Base-by-base conservation (phyloP, 2,329 filamentous ascomycete species). In the Colletotrichum limetticola region DNA sequence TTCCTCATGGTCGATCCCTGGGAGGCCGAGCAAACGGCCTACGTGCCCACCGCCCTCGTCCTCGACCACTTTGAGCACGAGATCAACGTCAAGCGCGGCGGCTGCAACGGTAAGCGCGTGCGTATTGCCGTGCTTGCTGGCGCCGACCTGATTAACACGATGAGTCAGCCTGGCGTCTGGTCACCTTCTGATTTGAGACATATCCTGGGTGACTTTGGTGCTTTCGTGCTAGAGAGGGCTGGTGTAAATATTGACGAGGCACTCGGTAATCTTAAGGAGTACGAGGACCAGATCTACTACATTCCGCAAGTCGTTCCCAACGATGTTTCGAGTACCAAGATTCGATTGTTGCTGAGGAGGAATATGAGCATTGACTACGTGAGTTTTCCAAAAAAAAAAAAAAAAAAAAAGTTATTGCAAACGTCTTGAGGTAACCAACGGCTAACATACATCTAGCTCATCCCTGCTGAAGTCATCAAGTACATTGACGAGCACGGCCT, bases 1-100 rank as follows among this genome's bases (percentile, higher is more conserved):
- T 95, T 93, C 92, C 86, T 97, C 73, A 95, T 95, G 91, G 94
- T 97, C 58, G 95, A 97, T 80, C 91, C 93, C 0, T 97, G 94
- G 92, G 95, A 98, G 86, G 93, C 94, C n/a, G 86, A 93, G 78
- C 91, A 97, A 83, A 90, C 92, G 78, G 89, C 93, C 76, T 98
- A 98, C 80, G 92, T 95, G 74, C 95, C 95, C 19, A 98, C 96
- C 1, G 96, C 95, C 52, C 90, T 93, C 77, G 95, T 98, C 53
- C 87, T 98, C 61, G 95, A 97, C 79, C 96, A 98, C 83, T 97
- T 98, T 78, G 92, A 97, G 76, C 85, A 96, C 79, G 95, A 98
- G 81, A 94, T 98, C 80, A 98, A 98, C 80, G 89, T 90, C 28
- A 89, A 94, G 57, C 86, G 92, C 35, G 92, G 93, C 52, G 95